A percentile compares a stretch with the other conserved stretches of the same genome.
Evolutionary conservation across 495 filamentous ascomycete species (phyloP).

Genomic region (Letharia lupina): DNA sequence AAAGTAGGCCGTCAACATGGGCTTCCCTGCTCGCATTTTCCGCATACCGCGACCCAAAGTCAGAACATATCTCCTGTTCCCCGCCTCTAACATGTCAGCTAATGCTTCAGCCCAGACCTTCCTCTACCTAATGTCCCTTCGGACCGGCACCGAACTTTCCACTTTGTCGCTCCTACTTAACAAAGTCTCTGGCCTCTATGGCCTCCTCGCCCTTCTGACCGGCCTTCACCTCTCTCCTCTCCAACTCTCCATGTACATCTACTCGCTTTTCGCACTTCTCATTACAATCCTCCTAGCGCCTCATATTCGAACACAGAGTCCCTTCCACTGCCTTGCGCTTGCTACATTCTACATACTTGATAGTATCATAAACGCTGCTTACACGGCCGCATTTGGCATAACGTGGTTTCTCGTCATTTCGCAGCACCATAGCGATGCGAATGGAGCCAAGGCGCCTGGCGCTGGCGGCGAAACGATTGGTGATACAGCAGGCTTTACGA

Average conservation of each 20-base stretch:
- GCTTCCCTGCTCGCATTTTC: conserved; percentile 26
- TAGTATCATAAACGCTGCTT: conserved; percentile 64
- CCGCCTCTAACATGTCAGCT: conserved; percentile 4
- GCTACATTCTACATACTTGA: conserved; percentile 77
- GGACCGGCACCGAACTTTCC: conserved; percentile 74
- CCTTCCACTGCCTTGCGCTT: conserved; percentile 59
- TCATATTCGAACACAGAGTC: conserved; percentile 59
- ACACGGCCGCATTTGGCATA: conserved; percentile 69
- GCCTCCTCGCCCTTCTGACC: conserved; percentile 76
- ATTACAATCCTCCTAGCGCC: conserved; percentile 55
- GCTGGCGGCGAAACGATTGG: conserved; percentile 47
- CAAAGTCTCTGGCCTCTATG: conserved; percentile 81
- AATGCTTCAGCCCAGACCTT: conserved; percentile 48
- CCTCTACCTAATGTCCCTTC: conserved; percentile 74
- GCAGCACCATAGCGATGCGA: conserved; percentile 41
- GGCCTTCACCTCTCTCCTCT: conserved; percentile 58
- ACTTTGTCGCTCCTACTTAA: conserved; percentile 73
- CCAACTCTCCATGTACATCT: conserved; percentile 75
- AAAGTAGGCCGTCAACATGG: conserved; percentile 15
- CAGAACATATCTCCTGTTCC: conserved; percentile 18
- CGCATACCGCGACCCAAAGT: conserved; percentile 54
- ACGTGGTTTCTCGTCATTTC: conserved; percentile 73
- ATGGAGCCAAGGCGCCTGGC: conserved; percentile 29
- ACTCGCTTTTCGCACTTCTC: conserved; percentile 61
- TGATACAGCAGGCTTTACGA: conserved; percentile 61